Evolutionary conservation across 2,329 filamentous ascomycete species (phyloP).

Genomic region (Aureobasidium namibiae): DNA sequence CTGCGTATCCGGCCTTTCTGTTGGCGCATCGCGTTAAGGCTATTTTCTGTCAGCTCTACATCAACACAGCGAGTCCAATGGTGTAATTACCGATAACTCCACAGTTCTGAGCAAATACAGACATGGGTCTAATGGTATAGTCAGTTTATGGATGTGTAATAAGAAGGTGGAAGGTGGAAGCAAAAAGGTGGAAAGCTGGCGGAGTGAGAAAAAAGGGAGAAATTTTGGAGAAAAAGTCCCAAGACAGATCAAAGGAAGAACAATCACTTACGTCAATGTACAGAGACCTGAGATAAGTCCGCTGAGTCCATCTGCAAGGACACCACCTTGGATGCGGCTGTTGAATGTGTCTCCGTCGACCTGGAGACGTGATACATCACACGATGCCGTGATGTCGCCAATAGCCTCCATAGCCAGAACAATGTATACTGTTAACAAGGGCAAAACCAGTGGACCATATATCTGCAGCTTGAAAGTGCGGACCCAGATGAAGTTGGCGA

Average conservation of each 20-base stretch:
- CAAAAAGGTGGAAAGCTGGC: constrained; percentile 47
- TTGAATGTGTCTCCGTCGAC: constrained; percentile 66
- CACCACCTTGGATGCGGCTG: constrained; percentile 68
- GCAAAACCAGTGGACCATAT: constrained; percentile 66
- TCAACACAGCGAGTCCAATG: background rate
- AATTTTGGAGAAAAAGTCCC: rapidly evolving
- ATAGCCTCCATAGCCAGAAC: constrained; percentile 73
- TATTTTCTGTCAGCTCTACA: constrained; percentile 28
- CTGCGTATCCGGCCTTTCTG: constrained; percentile 69
- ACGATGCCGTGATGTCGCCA: constrained; percentile 61
- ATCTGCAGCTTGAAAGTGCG: constrained; percentile 65
- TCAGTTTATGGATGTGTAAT: background rate
- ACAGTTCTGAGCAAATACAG: constrained; percentile 74
- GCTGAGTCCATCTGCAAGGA: constrained; percentile 69
- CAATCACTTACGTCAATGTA: constrained; percentile 51
- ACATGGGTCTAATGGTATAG: background rate
- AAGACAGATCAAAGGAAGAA: background rate
- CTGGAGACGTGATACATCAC: constrained; percentile 68
- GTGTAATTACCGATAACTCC: constrained; percentile 34
- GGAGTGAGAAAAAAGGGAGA: constrained; percentile 34
- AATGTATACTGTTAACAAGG: constrained; percentile 54
- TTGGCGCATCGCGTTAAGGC: constrained; percentile 75
- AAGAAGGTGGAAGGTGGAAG: background rate
- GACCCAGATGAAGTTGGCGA: constrained; percentile 69
- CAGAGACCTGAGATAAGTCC: constrained; percentile 66